These are phyloP conservation scores for Hydrangea macrophylla DNA, from an alignment of 148 eudicot species.

Conservation along the genomic window DNA sequence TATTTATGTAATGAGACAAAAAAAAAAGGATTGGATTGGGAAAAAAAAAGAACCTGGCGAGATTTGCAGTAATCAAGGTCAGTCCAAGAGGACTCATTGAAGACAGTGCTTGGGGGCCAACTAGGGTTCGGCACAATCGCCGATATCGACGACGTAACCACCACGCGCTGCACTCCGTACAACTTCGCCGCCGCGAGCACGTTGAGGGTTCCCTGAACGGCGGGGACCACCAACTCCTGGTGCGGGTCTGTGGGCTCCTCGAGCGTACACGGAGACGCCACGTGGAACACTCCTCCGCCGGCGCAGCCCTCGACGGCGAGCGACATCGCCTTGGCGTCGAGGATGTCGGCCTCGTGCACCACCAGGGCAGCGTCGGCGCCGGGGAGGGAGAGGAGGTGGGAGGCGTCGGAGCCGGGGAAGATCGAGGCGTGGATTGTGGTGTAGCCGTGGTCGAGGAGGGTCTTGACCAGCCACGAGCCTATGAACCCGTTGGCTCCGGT, in stretches of 20 bases:
- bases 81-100: conserved; percentile 24
- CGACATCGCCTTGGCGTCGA: conserved; percentile 47
- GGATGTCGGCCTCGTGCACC: conserved; percentile 51
- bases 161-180: conserved; percentile 58
- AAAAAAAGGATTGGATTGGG: too few relatives aligned
- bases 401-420: conserved; percentile 52
- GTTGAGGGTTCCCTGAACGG: conserved; percentile 70
- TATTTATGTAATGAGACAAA: too few relatives aligned
- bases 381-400: conserved; percentile 54
- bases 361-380: conserved; percentile 26
- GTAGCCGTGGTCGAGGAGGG: background rate
- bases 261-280: conserved; percentile 81
- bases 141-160: conserved; percentile 74
- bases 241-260: conserved; percentile 72
- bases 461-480: conserved; percentile 57
- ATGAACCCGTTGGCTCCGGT: conserved; percentile 97
- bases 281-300: conserved; percentile 78
- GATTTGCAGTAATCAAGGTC: conserved; percentile 74
- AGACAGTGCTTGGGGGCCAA: conserved; percentile 32
- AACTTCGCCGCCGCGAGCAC: conserved; percentile 63
- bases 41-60: too few relatives aligned
- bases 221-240: conserved; percentile 68
- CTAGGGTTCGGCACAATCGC: conserved; percentile 80
- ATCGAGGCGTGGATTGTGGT: conserved; percentile 46
- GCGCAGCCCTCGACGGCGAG: conserved; percentile 48